Base-by-base conservation (phyloP, 495 filamentous ascomycete species). In the Tuber aestivum region DNA sequence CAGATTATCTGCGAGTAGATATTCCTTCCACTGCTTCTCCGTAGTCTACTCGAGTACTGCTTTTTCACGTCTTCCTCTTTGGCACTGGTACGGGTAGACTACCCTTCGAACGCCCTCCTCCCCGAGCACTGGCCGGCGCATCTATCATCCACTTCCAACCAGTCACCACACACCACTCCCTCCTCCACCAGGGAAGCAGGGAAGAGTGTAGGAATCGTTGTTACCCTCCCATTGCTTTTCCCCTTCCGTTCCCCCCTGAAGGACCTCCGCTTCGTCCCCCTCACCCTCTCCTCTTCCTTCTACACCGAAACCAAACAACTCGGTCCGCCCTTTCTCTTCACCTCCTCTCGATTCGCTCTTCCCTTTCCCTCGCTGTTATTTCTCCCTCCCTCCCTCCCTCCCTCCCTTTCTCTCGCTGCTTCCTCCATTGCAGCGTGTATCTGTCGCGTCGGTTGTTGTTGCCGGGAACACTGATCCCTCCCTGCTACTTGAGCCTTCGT, bases 301-400 rank as follows among this genome's bases (percentile, higher is more conserved):
- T 50, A 21, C 41, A 45, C 72, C 77, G 77, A 73, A 79, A 70
- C 77, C 56, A 79, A 79, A 73, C 70, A 71, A 74, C 78, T 79
- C 76, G 74, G 76, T 78, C 44, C 45, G 50, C 72, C 71, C 41
- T 78, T 68, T 70, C 76, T 77, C 69, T 75, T 61, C 69, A 70
- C 20, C 71, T 45, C 71, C 40, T 56, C 42, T 70, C 48, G 56
- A 78, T 72, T 72, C 75, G 27, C 69, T 78, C 74, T 71, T 42
- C 72, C 56, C 32, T 65, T 65, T 18, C 56, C 56, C 56, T 65
- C 56, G 27, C 56, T 65, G 73, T 48, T 61, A 70, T 45, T 75
- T 41, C 48, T 41, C 44, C 68, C 68, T 74, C 72, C 38, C 32
- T 37, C 71, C 78, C 70, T 72, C 70, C 50, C 44, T 74, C 72